phyloP scores from a whole-genome alignment of 2,329 filamentous ascomycete species.

The Mariannaea elegans region DNA sequence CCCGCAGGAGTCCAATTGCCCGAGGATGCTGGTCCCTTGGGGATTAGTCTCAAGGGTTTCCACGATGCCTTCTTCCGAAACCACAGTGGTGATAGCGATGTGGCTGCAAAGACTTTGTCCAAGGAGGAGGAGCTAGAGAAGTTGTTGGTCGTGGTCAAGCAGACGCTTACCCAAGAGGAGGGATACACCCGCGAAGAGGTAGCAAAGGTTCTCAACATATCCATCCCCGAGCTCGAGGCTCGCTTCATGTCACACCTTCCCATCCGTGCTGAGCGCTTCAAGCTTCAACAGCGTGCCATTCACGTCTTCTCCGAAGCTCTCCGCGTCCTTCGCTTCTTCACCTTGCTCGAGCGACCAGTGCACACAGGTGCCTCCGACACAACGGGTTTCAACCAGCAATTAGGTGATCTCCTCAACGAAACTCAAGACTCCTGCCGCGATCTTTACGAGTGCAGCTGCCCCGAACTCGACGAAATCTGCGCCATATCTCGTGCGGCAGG shows the following conservation, averaged over 20 bases:
- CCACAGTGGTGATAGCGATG: slow-evolving; percentile 49
- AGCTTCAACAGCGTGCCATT: slow-evolving; percentile 84
- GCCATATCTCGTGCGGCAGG: slow-evolving; percentile 80
- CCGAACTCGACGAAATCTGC: slow-evolving; percentile 92
- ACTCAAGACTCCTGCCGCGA: slow-evolving; percentile 90
- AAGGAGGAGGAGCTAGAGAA: slow-evolving; percentile 75
- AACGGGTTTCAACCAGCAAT: slow-evolving; percentile 67
- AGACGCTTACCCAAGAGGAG: slow-evolving; percentile 78
- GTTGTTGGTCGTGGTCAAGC: slow-evolving; percentile 73
- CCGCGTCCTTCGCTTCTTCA: slow-evolving; percentile 84
- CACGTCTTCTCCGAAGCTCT: slow-evolving; percentile 93
- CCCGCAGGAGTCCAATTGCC: slow-evolving; percentile 70
- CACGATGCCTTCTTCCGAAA: slow-evolving; percentile 80
- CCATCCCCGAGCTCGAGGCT: slow-evolving; percentile 75
- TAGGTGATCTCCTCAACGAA: slow-evolving; percentile 87
- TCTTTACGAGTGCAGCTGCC: slow-evolving; percentile 89
- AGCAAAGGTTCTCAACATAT: slow-evolving; percentile 73
- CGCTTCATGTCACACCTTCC: slow-evolving; percentile 89
- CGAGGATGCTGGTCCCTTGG: slow-evolving; percentile 82
- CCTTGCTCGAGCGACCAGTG: slow-evolving; percentile 70
- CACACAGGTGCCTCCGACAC: slow-evolving; percentile 59
- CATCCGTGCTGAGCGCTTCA: slow-evolving; percentile 86
- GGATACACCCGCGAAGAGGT: slow-evolving; percentile 93
- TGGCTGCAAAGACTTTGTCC: slow-evolving; percentile 53
- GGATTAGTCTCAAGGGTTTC: slow-evolving; percentile 84